These are phyloP conservation scores for Cyphellophora attinorum DNA, from an alignment of 2,329 filamentous ascomycete species.

Conservation along the genomic window DNA sequence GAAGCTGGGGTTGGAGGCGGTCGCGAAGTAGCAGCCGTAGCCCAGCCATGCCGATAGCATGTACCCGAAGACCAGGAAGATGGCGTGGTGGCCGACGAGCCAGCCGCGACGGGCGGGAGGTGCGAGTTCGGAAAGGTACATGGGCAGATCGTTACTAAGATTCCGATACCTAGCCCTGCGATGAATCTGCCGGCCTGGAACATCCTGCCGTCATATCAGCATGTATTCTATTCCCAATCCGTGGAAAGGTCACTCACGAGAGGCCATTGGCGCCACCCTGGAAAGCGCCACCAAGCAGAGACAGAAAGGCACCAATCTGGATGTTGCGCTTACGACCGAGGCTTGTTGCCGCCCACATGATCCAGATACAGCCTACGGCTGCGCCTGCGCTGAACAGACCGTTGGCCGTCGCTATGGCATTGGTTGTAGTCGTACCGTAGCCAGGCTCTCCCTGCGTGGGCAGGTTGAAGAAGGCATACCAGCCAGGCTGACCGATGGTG, in stretches of 20 bases:
- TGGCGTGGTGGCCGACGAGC: conserved; percentile 15
- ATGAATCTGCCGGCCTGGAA: conserved; percentile 15
- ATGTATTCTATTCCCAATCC: too few relatives aligned
- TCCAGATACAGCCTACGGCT: conserved; percentile 22
- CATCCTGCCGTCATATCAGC: conserved; percentile 9
- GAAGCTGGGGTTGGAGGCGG: conserved; percentile 10
- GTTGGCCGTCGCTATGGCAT: conserved; percentile 35
- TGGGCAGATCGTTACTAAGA: conserved; percentile 13
- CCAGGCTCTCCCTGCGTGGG: conserved; percentile 28
- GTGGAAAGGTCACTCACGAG: too few relatives aligned
- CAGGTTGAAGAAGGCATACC: conserved; percentile 34
- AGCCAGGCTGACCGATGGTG: conserved; percentile 37
- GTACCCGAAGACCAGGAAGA: conserved; percentile 16
- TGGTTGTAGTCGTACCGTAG: conserved; percentile 30
- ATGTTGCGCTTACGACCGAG: conserved; percentile 29
- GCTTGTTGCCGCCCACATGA: conserved; percentile 22
- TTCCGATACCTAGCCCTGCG: conserved; percentile 12
- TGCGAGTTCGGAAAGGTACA: conserved; percentile 14
- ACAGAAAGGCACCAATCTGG: conserved; percentile 18
- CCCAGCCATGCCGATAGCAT: conserved; percentile 14
- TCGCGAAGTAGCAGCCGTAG: conserved; percentile 15
- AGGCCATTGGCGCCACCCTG: conserved; percentile 14
- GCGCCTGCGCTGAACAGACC: conserved; percentile 35
- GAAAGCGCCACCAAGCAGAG: conserved; percentile 14
- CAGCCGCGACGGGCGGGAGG: conserved; percentile 12